phyloP scores from a whole-genome alignment of 257 asterid species.

The Primulina tabacum region DNA sequence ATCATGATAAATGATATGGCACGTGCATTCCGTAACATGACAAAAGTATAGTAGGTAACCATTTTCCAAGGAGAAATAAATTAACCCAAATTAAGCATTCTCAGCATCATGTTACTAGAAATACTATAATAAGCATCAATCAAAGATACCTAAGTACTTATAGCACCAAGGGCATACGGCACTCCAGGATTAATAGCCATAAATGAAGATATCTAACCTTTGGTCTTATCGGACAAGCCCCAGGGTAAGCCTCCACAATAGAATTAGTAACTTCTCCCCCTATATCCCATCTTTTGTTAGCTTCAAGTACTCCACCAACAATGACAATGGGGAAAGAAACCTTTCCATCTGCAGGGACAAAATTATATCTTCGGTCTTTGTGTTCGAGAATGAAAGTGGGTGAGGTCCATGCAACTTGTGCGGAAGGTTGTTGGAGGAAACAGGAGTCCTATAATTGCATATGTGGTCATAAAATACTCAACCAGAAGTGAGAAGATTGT shows the following conservation, averaged over 20 bases:
- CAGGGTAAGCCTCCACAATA: slow-evolving; percentile 64
- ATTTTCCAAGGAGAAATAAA: too few relatives aligned
- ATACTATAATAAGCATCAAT: neutral
- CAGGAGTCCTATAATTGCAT: neutral
- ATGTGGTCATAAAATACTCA: neutral
- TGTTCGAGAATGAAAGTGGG: neutral
- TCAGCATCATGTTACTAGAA: neutral
- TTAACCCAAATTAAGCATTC: too few relatives aligned
- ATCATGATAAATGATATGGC: too few relatives aligned
- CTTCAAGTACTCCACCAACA: slow-evolving; percentile 77
- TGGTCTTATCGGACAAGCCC: slow-evolving; percentile 76
- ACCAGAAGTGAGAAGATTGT: neutral
- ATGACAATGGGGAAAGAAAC: slow-evolving; percentile 80
- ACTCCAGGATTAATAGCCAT: slow-evolving; percentile 3
- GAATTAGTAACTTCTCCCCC: slow-evolving; percentile 64
- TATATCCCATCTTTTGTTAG: slow-evolving; percentile 54
- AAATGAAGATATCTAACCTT: slow-evolving; percentile 48
- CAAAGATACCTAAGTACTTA: neutral
- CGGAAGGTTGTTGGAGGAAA: neutral
- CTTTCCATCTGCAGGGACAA: slow-evolving; percentile 58
- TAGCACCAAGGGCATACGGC: neutral
- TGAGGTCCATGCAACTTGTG: neutral
- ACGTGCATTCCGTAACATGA: too few relatives aligned
- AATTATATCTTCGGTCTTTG: neutral
- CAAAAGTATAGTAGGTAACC: too few relatives aligned